Evolutionary conservation across 768 basidiomycete genomes (phyloP), one percentile per base, ranked within the genome.

Genomic region (Boletus subparvulus): DNA sequence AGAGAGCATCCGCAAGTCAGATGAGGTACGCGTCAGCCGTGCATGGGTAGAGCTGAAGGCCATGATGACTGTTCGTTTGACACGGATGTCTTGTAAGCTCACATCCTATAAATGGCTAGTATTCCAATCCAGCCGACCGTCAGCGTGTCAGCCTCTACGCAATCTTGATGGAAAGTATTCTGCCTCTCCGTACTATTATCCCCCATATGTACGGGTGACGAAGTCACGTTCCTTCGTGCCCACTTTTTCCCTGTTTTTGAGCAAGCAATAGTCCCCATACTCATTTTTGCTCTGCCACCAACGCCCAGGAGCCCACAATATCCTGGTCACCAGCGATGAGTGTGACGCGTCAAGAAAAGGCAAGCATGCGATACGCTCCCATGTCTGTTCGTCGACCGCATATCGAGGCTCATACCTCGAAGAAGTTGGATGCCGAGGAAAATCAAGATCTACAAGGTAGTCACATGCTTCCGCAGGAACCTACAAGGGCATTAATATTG

Each of bases 401-500:
- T 92, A 95, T 35, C 93, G 87, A n/a, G 91, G 93, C 67, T 97
- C 94, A 45, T 83, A 72, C 6, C 61, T 33, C 14, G 85, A 82
- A 37, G 67, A 69, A 12, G 73, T 67, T 2, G 88, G 82, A 60
- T 90, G 84, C 1, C 75, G 71, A 1, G 94, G 94, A 69, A 92
- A 92, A 74, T 94, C 90, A 42, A 92, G 81, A 71, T 98, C 94
- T 60, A 99, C 78, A 56, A 99, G 77, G 73, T 96, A 98, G 70
- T 92, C 89, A 69, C 97, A 99, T 40, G 81, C 76, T 21, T 82
- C 75, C 21, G 85, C 74, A 26, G 87, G 77, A 33, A 91, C 87
- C 96, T 90, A 26, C 24, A 54, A 33, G 53, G 43, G 42, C 14
- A 32, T 32, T 17, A 37, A 19, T n/a, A 35, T 32, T 55, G 48